A percentile compares a stretch with the other conserved stretches of the same genome.
These are phyloP conservation scores for Venturia nashicola DNA, from an alignment of 2,329 filamentous ascomycete genomes.

Conservation along the genomic window DNA sequence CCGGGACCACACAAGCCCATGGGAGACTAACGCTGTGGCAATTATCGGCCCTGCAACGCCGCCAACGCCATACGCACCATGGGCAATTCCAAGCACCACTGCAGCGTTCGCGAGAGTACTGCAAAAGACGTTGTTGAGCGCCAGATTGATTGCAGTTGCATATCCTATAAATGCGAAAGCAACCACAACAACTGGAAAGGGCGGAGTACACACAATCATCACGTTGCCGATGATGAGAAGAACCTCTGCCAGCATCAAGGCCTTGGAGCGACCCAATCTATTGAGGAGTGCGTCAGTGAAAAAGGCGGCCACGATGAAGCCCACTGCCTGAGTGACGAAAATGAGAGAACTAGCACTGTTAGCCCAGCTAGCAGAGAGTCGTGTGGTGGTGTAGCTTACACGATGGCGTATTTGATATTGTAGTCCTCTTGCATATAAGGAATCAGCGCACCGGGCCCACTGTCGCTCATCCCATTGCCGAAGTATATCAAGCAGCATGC, in stretches of 20 bases:
- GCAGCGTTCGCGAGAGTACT: conserved; percentile 41
- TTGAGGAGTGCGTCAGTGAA: conserved; percentile 52
- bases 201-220: conserved; percentile 53
- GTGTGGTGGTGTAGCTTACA: conserved; percentile 30
- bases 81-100: conserved; percentile 45
- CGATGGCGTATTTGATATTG: conserved; percentile 61
- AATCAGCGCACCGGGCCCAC: conserved; percentile 64
- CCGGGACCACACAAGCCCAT: conserved; percentile 50
- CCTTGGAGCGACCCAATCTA: conserved; percentile 52
- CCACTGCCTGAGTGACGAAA: conserved; percentile 65
- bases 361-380: neutral
- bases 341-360: conserved; percentile 41
- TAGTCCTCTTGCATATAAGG: conserved; percentile 72
- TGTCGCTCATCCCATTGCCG: conserved; percentile 61
- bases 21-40: conserved; percentile 59
- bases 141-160: conserved; percentile 38
- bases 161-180: conserved; percentile 54
- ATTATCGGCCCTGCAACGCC: conserved; percentile 54
- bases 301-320: conserved; percentile 63
- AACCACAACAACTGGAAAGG: conserved; percentile 54
- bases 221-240: conserved; percentile 50
- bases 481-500: conserved; percentile 55
- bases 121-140: conserved; percentile 45
- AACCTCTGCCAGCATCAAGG: conserved; percentile 46
- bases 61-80: conserved; percentile 47